These are phyloP conservation scores for Ulmus americana DNA, from an alignment of 331 rosid species.

Conservation along the genomic window DNA sequence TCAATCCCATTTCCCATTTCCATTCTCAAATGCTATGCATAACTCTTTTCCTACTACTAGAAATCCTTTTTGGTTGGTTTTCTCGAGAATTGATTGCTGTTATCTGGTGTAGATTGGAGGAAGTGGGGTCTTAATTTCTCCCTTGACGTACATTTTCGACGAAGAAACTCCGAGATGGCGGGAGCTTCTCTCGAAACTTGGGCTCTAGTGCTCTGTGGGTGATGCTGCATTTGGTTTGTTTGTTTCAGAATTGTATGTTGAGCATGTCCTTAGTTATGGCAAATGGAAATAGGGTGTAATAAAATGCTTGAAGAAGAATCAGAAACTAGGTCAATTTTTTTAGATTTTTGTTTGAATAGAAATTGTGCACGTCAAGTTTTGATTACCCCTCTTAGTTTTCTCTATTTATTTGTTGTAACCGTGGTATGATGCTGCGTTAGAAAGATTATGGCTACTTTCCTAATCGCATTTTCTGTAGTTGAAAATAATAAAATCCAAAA, in stretches of 20 bases:
- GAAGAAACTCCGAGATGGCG: constrained; percentile 96
- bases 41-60: not conserved
- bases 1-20: not conserved
- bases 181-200: constrained; percentile 65
- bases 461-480: no score
- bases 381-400: not conserved
- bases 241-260: constrained; percentile 7
- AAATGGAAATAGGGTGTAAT: not conserved
- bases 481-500: no score
- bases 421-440: not conserved
- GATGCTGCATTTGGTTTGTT: constrained; percentile 11
- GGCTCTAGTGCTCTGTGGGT: constrained; percentile 34
- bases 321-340: not conserved
- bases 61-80: not conserved
- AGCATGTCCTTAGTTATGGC: constrained; percentile 6
- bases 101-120: constrained; percentile 67
- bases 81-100: not conserved
- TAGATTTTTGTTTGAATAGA: constrained; percentile 7
- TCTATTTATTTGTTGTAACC: no score
- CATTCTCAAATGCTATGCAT: not conserved
- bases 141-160: constrained; percentile 85
- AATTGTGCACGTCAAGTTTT: constrained; percentile 1
- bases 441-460: not conserved
- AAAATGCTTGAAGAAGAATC: constrained; percentile 13
- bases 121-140: constrained; percentile 86